Base-by-base conservation (phyloP, 2,329 filamentous ascomycete species). In the Graphilbum fragrans region DNA sequence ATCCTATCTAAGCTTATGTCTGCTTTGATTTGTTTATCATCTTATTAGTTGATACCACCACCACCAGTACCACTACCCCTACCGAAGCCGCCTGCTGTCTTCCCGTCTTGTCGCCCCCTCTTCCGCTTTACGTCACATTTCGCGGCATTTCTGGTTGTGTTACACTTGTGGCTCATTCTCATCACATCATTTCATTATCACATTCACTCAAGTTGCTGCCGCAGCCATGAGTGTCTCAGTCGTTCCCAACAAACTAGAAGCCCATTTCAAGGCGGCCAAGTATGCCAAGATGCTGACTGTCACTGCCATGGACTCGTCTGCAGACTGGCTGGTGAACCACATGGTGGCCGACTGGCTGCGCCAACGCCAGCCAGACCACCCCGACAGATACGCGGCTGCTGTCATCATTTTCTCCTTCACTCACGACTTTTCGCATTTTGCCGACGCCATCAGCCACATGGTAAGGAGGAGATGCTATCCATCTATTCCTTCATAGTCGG, bases 271-370 rank as follows among this genome's bases (percentile, higher is more conserved):
- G n/a, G 42, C 42, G 19, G 16, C 35, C 35, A 41, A 41, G 32
- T 29, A 27, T 1, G 17, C 42, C 12, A 34, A 35, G 16, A n/a
- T 42, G 31, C 36, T 41, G 14, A 31, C 29, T 19, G 22, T 45
- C 33, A 39, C 44, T 23, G 41, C 38, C 31, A 35, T 45, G 17
- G 35, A 47, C 19, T 39, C 40, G 27, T 38, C 38, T 16, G 34
- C 38, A 5, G 38, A 38, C 38, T 48, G 46, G 46, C 44, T 48
- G 14, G 35, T 44, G 9, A 4, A 39, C 23, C 46, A 44, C 27
- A 25, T 48, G 36, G 25, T 46, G 3, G 46, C 37, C 34, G 40
- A 48, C 37, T 48, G 46, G 46, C 36, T 48, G 33, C 40, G 42
- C 4, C 25, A 37, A 19, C 43, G 42, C 31, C 11, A 25, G 16